Conservation (phyloP, 2,329 filamentous ascomycete genomes). For the Truncatella angustata region DNA sequence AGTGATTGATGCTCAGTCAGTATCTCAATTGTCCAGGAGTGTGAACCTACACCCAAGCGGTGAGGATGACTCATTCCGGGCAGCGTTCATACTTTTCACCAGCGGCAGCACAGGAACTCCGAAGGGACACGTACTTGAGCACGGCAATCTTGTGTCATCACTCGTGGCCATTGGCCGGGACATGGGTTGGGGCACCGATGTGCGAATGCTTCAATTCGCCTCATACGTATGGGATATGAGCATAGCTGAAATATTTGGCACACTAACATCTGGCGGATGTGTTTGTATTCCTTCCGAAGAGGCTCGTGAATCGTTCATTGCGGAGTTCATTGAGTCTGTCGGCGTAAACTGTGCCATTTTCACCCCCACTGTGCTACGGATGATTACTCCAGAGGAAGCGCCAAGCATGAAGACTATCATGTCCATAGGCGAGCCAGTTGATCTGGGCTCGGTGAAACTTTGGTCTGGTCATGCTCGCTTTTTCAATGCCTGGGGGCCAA, state of each 20-base stretch:
- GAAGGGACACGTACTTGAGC: constrained; percentile 13
- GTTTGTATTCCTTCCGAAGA: constrained; percentile 40
- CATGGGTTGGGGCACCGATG: background rate
- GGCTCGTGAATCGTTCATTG: constrained; percentile 34
- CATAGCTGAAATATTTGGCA: constrained; percentile 37
- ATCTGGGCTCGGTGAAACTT: background rate
- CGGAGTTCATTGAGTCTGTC: constrained; percentile 18
- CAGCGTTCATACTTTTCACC: constrained; percentile 15
- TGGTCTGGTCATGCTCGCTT: background rate
- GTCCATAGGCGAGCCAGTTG: constrained; percentile 25
- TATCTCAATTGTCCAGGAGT: background rate
- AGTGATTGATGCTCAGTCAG: background rate
- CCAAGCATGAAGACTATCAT: constrained; percentile 21
- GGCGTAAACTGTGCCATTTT: constrained; percentile 23
- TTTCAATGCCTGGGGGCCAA: constrained; percentile 3
- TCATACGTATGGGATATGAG: constrained; percentile 40
- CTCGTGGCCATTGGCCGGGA: background rate
- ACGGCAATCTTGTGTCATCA: background rate
- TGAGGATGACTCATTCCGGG: too few relatives aligned
- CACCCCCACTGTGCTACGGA: constrained; percentile 25
- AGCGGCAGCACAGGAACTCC: background rate
- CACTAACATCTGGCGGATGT: constrained; percentile 36
- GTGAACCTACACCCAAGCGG: background rate
- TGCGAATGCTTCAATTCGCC: constrained; percentile 24
- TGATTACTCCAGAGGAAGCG: constrained; percentile 21